Conservation (phyloP, 2,329 filamentous ascomycete genomes). For the Ampelomyces quisqualis region DNA sequence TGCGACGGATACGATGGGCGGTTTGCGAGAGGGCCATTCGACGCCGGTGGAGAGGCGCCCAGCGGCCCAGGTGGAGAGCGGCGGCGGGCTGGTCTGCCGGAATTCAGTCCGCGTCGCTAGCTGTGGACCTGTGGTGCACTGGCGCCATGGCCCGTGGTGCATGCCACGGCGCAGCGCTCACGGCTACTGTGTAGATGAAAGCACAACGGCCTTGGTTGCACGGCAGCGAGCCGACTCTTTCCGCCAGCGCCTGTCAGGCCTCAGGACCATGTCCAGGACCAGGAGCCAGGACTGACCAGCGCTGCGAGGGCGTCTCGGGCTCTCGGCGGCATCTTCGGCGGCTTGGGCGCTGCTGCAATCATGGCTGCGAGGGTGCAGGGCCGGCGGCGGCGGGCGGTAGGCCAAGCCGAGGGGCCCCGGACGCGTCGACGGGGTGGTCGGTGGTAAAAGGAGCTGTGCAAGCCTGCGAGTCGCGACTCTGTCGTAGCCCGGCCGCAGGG, state of each 20-base stretch:
- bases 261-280: too few species aligned
- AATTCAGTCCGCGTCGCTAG: constrained; percentile 14
- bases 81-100: constrained; percentile 22
- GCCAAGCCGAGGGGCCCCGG: constrained; percentile 9
- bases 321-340: too few species aligned
- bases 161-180: constrained; percentile 18
- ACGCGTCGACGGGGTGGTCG: constrained; percentile 5
- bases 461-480: constrained; percentile 18
- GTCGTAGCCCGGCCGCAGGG: constrained; percentile 26
- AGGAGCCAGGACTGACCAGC: too few species aligned
- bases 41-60: constrained; percentile 22
- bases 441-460: constrained; percentile 27
- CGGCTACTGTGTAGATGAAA: constrained; percentile 30
- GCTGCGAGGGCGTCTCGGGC: too few species aligned
- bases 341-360: too few species aligned
- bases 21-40: constrained; percentile 16
- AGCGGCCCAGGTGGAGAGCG: constrained; percentile 15
- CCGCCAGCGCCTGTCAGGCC: constrained; percentile 22
- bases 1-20: constrained; percentile 10
- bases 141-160: constrained; percentile 20
- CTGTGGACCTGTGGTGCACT: constrained; percentile 7
- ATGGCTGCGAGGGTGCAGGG: constrained; percentile 4
- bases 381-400: constrained; percentile 19
- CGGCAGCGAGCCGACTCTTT: constrained; percentile 30
- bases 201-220: constrained; percentile 28